Percentiles rank a stretch among this genome's conserved stretches.
Conservation (phyloP, 2,329 filamentous ascomycete genomes). For the Aspergillus sp. region DNA sequence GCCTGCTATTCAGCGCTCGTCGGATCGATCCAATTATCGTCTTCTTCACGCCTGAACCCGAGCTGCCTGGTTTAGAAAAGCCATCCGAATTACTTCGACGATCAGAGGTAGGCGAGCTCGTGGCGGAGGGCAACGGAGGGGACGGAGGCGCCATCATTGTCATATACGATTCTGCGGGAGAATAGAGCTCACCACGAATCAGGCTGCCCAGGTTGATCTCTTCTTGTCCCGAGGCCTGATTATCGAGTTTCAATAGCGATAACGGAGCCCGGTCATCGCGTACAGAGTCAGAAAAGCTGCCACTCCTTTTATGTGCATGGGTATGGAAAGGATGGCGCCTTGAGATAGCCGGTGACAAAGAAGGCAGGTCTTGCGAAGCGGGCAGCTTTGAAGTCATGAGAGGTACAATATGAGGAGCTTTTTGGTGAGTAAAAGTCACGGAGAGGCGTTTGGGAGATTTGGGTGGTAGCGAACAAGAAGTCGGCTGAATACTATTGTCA, state of each 20-base stretch:
- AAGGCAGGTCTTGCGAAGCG: slow-evolving; percentile 26
- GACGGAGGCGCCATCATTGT: slow-evolving; percentile 59
- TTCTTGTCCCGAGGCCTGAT: slow-evolving; percentile 52
- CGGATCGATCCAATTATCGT: slow-evolving; percentile 84
- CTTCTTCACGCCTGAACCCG: slow-evolving; percentile 72
- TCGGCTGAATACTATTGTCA: slow-evolving; percentile 54
- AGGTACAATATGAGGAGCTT: slow-evolving; percentile 42
- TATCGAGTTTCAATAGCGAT: slow-evolving; percentile 45
- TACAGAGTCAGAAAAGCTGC: slow-evolving; percentile 81
- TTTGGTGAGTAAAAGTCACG: slow-evolving; percentile 28
- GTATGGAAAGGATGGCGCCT: slow-evolving; percentile 48
- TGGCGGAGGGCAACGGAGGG: slow-evolving; percentile 33
- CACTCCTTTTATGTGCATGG: slow-evolving; percentile 74
- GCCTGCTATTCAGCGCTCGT: slow-evolving; percentile 68
- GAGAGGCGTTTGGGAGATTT: slow-evolving; percentile 41
- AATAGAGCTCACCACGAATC: slow-evolving; percentile 80
- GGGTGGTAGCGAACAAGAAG: slow-evolving; percentile 60
- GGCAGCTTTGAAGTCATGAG: slow-evolving; percentile 31
- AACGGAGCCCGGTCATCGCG: slow-evolving; percentile 62
- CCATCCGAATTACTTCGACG: slow-evolving; percentile 30
- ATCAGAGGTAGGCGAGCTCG: slow-evolving; percentile 21
- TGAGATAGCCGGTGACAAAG: slow-evolving; percentile 28
- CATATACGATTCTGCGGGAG: slow-evolving; percentile 78
- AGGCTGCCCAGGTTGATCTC: slow-evolving; percentile 75
- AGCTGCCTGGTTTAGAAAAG: slow-evolving; percentile 22